Base-by-base conservation (phyloP, 495 filamentous ascomycete species). In the Terfezia claveryi region DNA sequence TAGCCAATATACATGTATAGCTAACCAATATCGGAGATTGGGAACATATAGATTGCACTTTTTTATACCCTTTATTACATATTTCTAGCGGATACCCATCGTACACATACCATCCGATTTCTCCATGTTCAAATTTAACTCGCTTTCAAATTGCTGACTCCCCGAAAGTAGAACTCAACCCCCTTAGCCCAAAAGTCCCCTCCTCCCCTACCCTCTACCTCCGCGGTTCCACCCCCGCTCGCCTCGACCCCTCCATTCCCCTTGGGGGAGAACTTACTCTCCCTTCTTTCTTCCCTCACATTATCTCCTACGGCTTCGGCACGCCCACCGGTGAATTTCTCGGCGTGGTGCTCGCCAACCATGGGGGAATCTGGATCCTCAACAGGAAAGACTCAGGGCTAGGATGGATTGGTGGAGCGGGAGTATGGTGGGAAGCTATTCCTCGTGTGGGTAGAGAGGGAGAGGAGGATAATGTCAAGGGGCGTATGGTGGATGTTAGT, bases 301-400 rank as follows among this genome's bases (percentile, higher is more conserved):
- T 23, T 14, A 54, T 54, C 7, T 27, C 27, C 37, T 23, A 23
- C 14, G 53, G 55, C 23, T 62, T 59, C 49, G 60, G 60, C 37
- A 56, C 61, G 27, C 53, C 54, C 11, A 62, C 41, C 41, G 41
- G 41, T 8, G 41, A 46, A 9, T 46, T 46, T 20, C 41, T 17
- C 53, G 37, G 37, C 23, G 7, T 54, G 4, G 10, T 41, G 17
- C 52, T 20, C 23, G 10, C 23, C 37, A 23, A 41, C 38, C n/a
- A 36, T 17, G 12, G 38, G 32, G 14, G 53, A 36, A 20, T 38
- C 53, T 44, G n/a, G 38, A 54, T 44, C 8, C n/a, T 36, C 37
- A 14, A 20, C 46, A 54, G 38, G 36, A 49, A 54, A 54, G 9
- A 8, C 32, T 17, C n/a, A 17, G 16, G 32, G 20, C 7, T 32